Evolutionary conservation across 1,284 basidiomycete genomes (phyloP).

Genomic region (Tetrapyrgos nigripes): DNA sequence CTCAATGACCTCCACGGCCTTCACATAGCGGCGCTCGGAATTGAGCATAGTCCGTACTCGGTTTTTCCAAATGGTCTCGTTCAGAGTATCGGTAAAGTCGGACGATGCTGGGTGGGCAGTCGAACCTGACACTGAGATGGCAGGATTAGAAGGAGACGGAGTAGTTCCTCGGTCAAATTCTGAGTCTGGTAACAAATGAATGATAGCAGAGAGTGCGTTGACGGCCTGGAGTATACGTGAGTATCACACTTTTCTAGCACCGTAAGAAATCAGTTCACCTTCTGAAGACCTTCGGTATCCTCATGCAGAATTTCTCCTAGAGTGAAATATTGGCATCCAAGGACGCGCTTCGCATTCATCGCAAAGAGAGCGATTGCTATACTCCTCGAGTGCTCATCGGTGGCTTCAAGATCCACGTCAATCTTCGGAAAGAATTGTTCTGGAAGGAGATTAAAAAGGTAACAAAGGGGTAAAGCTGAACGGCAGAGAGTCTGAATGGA

Average conservation of each 20-base stretch:
- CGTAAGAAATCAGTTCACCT: slow-evolving; percentile 4
- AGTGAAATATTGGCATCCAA: slow-evolving; percentile 8
- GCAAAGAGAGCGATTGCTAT: slow-evolving; percentile 18
- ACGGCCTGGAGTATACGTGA: slow-evolving; percentile 4
- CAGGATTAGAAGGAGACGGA: not conserved
- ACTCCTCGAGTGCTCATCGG: slow-evolving; percentile 9
- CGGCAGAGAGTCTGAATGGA: slow-evolving; percentile 10
- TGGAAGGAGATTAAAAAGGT: slow-evolving; percentile 18
- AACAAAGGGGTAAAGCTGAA: slow-evolving; percentile 12
- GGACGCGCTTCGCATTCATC: slow-evolving; percentile 3
- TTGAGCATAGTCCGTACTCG: not conserved
- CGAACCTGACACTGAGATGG: not conserved
- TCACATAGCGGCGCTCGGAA: slow-evolving; percentile 9
- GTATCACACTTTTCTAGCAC: not conserved
- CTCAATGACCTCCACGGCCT: slow-evolving; percentile 8
- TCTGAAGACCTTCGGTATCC: slow-evolving; percentile 6
- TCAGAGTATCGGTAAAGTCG: not conserved
- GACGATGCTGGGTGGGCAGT: not conserved
- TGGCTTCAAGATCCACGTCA: slow-evolving; percentile 2
- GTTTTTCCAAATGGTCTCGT: not conserved
- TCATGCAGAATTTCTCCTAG: slow-evolving; percentile 1
- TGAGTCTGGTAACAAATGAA: slow-evolving; percentile 4
- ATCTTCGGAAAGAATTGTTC: slow-evolving; percentile 8
- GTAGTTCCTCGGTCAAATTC: not conserved
- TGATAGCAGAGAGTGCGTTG: slow-evolving; percentile 9